Percentiles rank a stretch among this genome's conserved stretches.
These are phyloP conservation scores for Phytophthora europaea DNA, from an alignment of 352 stramenopile genomes.

Conservation along the genomic window DNA sequence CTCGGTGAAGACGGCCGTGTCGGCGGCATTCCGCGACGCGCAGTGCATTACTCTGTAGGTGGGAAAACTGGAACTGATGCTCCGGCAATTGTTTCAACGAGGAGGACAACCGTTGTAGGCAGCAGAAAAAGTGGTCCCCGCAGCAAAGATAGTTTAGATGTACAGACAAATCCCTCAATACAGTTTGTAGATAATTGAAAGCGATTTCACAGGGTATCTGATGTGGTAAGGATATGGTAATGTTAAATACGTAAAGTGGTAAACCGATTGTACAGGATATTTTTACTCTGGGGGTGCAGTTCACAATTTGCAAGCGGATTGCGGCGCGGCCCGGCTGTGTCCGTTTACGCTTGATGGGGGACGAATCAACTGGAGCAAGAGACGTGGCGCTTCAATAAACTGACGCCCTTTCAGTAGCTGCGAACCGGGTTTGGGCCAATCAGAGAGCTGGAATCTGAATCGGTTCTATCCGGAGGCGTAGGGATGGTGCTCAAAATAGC, in stretches of 20 bases:
- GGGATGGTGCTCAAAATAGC: neutral
- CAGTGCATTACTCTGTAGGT: conserved; percentile 26
- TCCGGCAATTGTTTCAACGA: neutral
- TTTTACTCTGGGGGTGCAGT: neutral
- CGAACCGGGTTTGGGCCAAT: conserved; percentile 12
- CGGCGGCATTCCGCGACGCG: conserved; percentile 28
- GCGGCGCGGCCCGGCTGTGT: conserved; percentile 17
- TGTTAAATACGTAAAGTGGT: no score
- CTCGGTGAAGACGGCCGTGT: conserved; percentile 25
- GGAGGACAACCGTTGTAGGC: neutral
- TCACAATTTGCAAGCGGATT: conserved; percentile 15
- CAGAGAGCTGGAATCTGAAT: neutral
- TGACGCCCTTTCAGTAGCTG: conserved; percentile 16
- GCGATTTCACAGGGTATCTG: neutral
- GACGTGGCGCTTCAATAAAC: conserved; percentile 6
- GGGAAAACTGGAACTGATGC: neutral
- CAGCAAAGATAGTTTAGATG: neutral
- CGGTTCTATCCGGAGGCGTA: neutral
- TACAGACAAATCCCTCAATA: neutral
- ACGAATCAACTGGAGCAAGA: conserved; percentile 27
- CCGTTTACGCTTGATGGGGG: conserved; percentile 28
- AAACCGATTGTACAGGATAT: neutral
- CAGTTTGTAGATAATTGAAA: neutral
- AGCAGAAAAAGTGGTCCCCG: neutral
- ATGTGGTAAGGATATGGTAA: no score